Base-by-base conservation (phyloP, 345 rosid genomes). In the Noccaea bulbosa region DNA sequence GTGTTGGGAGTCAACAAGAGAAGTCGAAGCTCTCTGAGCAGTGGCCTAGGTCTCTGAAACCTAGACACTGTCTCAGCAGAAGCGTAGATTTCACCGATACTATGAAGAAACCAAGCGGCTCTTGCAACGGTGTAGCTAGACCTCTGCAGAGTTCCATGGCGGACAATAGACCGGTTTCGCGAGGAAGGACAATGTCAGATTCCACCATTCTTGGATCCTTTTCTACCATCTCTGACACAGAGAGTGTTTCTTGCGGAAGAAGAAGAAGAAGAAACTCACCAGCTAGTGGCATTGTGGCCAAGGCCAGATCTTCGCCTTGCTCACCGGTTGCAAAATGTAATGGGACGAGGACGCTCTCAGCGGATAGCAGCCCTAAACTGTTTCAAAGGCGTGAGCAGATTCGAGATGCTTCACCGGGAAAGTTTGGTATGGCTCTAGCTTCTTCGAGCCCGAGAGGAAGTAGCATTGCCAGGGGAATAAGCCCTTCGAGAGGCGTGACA, bases 331-430 rank as follows among this genome's bases (percentile, higher is more conserved):
- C 76, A 6, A 84, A 62, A 67, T 66, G 60, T 40, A 69, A 47
- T 44, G 83, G 79, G 55, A 41, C 79, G 51, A 89, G 71, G 80
- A 87, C 78, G 77, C 47, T 81, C 38, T 81, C 73, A 17, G 51
- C 34, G 47, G 93, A 87, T 68, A 79, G 79, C 80, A 87, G 85
- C 16, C 88, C 30, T 27, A 27, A 81, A 54, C 70, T 73, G 65
- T 84, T 91, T 54, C 91, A 92, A 34, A 65, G 75, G 59, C 83
- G 85, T 44, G 87, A 87, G 34, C 72, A 81, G 22, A 41, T 65
- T 46, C 79, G 88, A 65, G 91, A 87, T 70, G 81, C 93, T 27
- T 90, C 98, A 3, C 98, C 98, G 0, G 76, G 79, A 69, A 93
- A 80, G 80, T 63, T 85, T 68, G 76, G 78, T 12, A 74, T 73